Conservation (phyloP, 2,329 filamentous ascomycete genomes). For the Alternaria panax region DNA sequence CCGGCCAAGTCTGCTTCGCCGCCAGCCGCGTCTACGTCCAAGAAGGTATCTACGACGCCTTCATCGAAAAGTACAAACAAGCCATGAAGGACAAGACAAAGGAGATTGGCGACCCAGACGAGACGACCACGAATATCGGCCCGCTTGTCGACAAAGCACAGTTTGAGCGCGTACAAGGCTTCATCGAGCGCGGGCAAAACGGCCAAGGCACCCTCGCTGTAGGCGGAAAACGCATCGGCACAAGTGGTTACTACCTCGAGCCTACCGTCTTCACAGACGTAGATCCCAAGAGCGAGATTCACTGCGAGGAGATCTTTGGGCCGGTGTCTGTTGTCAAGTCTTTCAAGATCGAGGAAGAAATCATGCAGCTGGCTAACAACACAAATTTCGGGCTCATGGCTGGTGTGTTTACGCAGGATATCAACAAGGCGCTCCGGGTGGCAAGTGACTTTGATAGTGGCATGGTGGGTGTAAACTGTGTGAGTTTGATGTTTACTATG, state of each 20-base stretch:
- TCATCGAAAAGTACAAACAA: slow-evolving; percentile 47
- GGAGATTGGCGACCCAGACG: slow-evolving; percentile 43
- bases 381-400: slow-evolving; percentile 51
- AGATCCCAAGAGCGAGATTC: slow-evolving; percentile 43
- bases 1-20: slow-evolving; percentile 51
- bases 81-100: slow-evolving; percentile 42
- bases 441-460: slow-evolving; percentile 45
- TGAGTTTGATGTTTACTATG: slow-evolving; percentile 47
- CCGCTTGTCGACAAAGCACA: slow-evolving; percentile 46
- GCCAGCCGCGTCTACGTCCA: slow-evolving; percentile 51
- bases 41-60: slow-evolving; percentile 48
- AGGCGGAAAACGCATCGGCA: slow-evolving; percentile 43
- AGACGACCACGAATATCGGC: slow-evolving; percentile 41
- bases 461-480: slow-evolving; percentile 47
- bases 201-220: slow-evolving; percentile 43
- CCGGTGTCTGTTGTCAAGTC: slow-evolving; percentile 46
- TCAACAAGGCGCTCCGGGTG: slow-evolving; percentile 46
- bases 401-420: slow-evolving; percentile 51
- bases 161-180: slow-evolving; percentile 46
- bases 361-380: slow-evolving; percentile 48
- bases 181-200: slow-evolving; percentile 42
- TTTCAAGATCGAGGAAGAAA: slow-evolving; percentile 52
- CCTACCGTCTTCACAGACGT: slow-evolving; percentile 49
- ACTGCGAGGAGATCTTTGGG: slow-evolving; percentile 51
- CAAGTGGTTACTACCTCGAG: slow-evolving; percentile 45